phyloP scores from a whole-genome alignment of 257 asterid species.

The Coffea canephora region DNA sequence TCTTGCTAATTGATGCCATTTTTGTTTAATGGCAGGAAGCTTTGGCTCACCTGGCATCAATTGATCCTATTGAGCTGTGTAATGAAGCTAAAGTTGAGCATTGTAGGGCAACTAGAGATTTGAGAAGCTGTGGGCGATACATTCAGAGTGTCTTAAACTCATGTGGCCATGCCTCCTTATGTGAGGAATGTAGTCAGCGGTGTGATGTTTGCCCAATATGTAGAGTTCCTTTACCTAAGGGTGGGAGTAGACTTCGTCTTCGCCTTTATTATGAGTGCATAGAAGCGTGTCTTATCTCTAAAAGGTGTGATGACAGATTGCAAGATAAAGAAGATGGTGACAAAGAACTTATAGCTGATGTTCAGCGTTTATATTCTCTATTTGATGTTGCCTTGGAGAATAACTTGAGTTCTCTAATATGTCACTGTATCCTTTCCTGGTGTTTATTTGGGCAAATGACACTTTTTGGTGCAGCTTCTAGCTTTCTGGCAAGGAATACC shows the following conservation, averaged over 20 bases:
- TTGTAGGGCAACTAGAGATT: constrained; percentile 94
- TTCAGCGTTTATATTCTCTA: constrained; percentile 70
- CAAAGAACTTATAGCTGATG: constrained; percentile 60
- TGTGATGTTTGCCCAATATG: constrained; percentile 94
- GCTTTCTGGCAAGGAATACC: not conserved
- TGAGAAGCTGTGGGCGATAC: constrained; percentile 81
- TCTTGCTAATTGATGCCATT: constrained; percentile 21
- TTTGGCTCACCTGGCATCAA: constrained; percentile 66
- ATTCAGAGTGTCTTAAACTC: constrained; percentile 68
- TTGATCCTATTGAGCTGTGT: constrained; percentile 80
- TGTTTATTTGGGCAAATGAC: constrained; percentile 3
- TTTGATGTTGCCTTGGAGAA: constrained; percentile 92
- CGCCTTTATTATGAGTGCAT: constrained; percentile 87
- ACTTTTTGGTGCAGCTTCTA: not conserved
- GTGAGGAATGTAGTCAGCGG: constrained; percentile 92
- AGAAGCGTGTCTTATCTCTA: constrained; percentile 85
- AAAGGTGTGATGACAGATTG: constrained; percentile 73
- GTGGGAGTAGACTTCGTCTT: constrained; percentile 52
- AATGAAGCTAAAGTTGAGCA: constrained; percentile 92
- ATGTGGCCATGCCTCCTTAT: constrained; percentile 90
- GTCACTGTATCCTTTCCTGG: constrained; percentile 82
- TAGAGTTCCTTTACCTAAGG: constrained; percentile 61
- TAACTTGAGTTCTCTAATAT: constrained; percentile 74
- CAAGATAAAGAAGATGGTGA: constrained; percentile 59
- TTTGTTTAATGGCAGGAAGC: constrained; percentile 55